Conservation (phyloP, 2,329 filamentous ascomycete genomes). For the Aspergillus persii region DNA sequence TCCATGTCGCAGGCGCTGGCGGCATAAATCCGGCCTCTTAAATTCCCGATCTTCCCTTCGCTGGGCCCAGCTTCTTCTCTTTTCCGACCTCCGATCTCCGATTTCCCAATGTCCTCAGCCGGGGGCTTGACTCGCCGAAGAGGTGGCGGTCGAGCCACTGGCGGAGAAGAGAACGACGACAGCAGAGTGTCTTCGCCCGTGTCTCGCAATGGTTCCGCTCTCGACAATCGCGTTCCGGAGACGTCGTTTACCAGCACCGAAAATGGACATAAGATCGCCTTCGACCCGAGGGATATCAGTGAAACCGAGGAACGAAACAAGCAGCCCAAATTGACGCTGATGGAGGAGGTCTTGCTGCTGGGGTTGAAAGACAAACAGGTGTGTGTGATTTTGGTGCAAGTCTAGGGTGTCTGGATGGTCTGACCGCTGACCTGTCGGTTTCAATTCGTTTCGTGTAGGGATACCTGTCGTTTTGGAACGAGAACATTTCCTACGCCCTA, state of each 20-base stretch:
- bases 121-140: constrained; percentile 70
- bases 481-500: constrained; percentile 98
- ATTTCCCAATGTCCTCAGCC: constrained; percentile 59
- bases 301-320: constrained; percentile 95
- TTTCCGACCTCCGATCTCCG: constrained; percentile 16
- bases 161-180: constrained; percentile 61
- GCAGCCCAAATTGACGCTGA: constrained; percentile 95
- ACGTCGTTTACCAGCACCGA: constrained; percentile 84
- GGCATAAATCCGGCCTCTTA: constrained; percentile 15
- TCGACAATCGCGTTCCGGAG: constrained; percentile 56
- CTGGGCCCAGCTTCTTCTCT: constrained; percentile 8
- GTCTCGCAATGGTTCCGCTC: constrained; percentile 59
- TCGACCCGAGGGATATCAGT: constrained; percentile 93
- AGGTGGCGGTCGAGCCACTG: constrained; percentile 59
- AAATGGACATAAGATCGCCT: constrained; percentile 98
- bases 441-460: constrained; percentile 56
- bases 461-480: constrained; percentile 99
- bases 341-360: constrained; percentile 96
- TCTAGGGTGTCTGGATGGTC: not conserved
- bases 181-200: constrained; percentile 66
- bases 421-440: constrained; percentile 21
- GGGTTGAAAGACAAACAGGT: constrained; percentile 99
- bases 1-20: constrained; percentile 17
- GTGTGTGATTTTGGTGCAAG: constrained; percentile 42
- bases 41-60: constrained; percentile 12